A percentile compares a stretch with the other conserved stretches of the same genome.
These are phyloP conservation scores for Aspergillus pseudoterreus DNA, from an alignment of 2,329 filamentous ascomycete species.

Conservation along the genomic window DNA sequence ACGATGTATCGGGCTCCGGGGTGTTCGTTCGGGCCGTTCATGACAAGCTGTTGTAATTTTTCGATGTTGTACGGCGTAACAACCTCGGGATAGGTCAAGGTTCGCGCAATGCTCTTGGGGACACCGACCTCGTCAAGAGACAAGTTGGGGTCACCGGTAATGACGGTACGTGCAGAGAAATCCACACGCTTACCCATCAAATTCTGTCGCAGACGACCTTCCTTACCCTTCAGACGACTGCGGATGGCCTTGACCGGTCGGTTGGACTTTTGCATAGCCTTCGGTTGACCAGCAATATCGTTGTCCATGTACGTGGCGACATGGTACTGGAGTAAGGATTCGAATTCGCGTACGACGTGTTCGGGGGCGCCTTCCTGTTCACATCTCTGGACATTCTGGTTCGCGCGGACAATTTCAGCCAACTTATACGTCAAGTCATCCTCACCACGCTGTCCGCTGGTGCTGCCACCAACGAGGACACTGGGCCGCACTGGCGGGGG, in stretches of 20 bases:
- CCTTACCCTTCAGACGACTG: conserved; percentile 96
- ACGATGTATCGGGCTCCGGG: conserved; percentile 97
- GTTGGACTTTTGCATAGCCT: conserved; percentile 93
- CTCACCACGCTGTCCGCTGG: conserved; percentile 88
- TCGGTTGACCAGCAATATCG: conserved; percentile 91
- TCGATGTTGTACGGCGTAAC: conserved; percentile 98
- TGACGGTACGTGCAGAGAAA: conserved; percentile 98
- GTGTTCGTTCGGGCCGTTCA: conserved; percentile 91
- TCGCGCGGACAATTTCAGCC: conserved; percentile 95
- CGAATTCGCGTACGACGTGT: conserved; percentile 88
- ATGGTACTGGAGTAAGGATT: conserved; percentile 90
- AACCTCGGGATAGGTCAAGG: conserved; percentile 91
- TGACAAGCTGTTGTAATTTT: conserved; percentile 81
- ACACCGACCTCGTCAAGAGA: conserved; percentile 97
- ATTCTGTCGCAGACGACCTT: conserved; percentile 95
- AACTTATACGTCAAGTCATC: conserved; percentile 99
- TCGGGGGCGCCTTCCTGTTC: conserved; percentile 87
- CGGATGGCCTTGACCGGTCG: conserved; percentile 95
- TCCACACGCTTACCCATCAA: conserved; percentile 99
- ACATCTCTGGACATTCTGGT: conserved; percentile 87
- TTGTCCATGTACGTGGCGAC: conserved; percentile 99
- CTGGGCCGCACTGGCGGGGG: conserved; percentile 93
- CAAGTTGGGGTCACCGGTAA: conserved; percentile 95
- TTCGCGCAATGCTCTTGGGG: conserved; percentile 86
- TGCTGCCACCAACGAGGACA: conserved; percentile 94